Evolutionary conservation across 208 protist species (phyloP).

Genomic region (Leishmania gerbilli): DNA sequence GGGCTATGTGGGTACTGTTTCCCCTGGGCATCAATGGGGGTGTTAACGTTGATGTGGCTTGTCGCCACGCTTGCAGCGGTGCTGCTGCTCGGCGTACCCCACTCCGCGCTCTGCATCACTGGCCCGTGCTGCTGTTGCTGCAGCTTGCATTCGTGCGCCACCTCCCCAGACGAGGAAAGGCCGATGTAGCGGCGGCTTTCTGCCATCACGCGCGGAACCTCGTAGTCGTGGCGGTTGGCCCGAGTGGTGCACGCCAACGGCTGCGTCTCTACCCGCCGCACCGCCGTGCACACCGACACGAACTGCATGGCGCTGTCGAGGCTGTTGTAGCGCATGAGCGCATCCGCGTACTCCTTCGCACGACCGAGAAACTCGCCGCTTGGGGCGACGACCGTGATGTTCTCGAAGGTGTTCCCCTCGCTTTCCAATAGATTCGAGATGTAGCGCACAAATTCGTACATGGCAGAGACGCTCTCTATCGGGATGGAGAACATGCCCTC

Average conservation of each 20-base stretch:
- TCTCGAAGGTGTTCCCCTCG: conserved; percentile 69
- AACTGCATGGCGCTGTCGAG: conserved; percentile 72
- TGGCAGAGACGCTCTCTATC: conserved; percentile 87
- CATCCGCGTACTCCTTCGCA: conserved; percentile 86
- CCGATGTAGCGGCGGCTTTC: not conserved
- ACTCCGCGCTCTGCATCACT: not conserved
- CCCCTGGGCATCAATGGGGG: conserved; percentile 4
- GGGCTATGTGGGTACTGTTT: conserved; percentile 22
- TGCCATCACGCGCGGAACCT: not conserved
- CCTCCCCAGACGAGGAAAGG: not conserved
- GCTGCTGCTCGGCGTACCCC: conserved; percentile 21
- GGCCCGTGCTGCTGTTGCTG: not conserved
- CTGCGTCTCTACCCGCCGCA: conserved; percentile 51
- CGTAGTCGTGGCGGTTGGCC: not conserved
- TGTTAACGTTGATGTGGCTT: conserved; percentile 15
- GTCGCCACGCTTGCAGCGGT: conserved; percentile 7
- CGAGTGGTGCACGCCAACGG: conserved; percentile 1
- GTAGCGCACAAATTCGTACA: conserved; percentile 89
- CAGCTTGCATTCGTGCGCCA: not conserved
- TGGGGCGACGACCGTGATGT: conserved; percentile 83
- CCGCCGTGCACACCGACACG: conserved; percentile 81
- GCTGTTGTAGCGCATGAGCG: conserved; percentile 74
- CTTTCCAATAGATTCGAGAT: conserved; percentile 57
- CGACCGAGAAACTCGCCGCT: conserved; percentile 56
- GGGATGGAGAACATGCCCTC: conserved; percentile 95